Evolutionary conservation across 345 rosid genomes (phyloP), one percentile per base, ranked within the genome.

Genomic region (Eucalyptus marginata): DNA sequence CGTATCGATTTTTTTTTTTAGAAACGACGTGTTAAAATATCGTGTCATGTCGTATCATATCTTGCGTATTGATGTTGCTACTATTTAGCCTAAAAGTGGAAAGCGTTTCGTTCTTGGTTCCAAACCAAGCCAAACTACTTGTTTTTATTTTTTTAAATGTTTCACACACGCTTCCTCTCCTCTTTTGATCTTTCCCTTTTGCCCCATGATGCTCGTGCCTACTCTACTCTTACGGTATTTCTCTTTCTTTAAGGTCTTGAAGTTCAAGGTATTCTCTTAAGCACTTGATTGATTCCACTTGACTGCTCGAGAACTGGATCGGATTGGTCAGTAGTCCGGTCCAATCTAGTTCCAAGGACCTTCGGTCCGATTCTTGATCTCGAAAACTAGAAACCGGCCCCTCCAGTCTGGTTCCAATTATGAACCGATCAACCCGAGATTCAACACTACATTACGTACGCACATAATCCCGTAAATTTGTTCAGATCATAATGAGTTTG

Each of bases 21-120:
- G 1, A 18, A 52, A 52, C 0, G 2, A 18, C 0, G 0, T 52
- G 10, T 18, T 0, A 2, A 20, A 52, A 52, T 52, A 0, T 52
- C 1, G 1, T 7, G 24, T 52, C 4, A 52, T 52, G 0, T 52
- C 2, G 0, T 52, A 1, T 18, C 10, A 52, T 0, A 52, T 18
- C 2, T 52, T 24, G 0, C 1, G 7, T 52, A 4, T 18, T 2
- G 3, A 1, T 52, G 2, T 52, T 52, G 2, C 10, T 52, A 18
- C 24, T 52, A 52, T 10, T 52, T 52, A 52, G 58, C 10, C 20
- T 24, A 56, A 56, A 56, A 6, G 13, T 56, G 62, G 62, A 22
- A 56, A 10, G 6, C 10, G 2, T 52, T 52, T 9, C 10, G 2
- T 52, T 52, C 25, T 52, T 18, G 58, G 10, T 52, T 52, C 25